These are phyloP conservation scores for Metarhizium rileyi DNA, from an alignment of 2,329 filamentous ascomycete species.

Conservation along the genomic window DNA sequence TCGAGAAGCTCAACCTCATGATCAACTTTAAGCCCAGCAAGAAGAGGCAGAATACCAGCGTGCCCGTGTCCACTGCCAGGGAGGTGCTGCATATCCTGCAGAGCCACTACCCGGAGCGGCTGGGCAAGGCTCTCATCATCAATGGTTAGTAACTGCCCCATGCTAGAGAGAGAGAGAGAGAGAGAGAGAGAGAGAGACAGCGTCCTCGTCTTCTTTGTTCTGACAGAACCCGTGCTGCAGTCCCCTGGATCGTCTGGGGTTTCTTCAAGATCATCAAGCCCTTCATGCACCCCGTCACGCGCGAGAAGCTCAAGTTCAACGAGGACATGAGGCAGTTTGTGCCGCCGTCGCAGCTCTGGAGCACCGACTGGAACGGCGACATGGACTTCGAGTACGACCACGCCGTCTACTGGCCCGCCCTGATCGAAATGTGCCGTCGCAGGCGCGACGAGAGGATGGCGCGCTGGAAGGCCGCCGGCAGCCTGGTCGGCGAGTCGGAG, in stretches of 20 bases:
- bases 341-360: conserved; percentile 73
- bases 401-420: conserved; percentile 75
- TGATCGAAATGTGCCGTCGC: conserved; percentile 61
- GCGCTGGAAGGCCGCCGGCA: conserved; percentile 73
- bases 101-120: conserved; percentile 87
- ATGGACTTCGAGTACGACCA: conserved; percentile 92
- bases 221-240: conserved; percentile 30
- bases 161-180: neutral
- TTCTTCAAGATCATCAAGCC: conserved; percentile 96
- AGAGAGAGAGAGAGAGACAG: neutral
- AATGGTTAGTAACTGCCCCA: conserved; percentile 52
- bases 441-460: conserved; percentile 51
- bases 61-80: conserved; percentile 64
- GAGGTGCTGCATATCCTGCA: conserved; percentile 88
- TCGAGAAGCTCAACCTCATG: conserved; percentile 77
- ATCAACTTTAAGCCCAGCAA: conserved; percentile 86
- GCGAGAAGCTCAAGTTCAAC: conserved; percentile 96
- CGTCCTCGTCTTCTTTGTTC: neutral
- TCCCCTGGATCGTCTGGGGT: conserved; percentile 81
- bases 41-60: conserved; percentile 60
- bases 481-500: conserved; percentile 77
- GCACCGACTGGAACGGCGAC: conserved; percentile 61
- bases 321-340: conserved; percentile 80
- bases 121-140: conserved; percentile 81
- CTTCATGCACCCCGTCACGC: conserved; percentile 91